A percentile compares a stretch with the other conserved stretches of the same genome.
These are phyloP conservation scores for Mortierella sp. DNA, from an alignment of 371 early-diverging fungal species.

Conservation along the genomic window DNA sequence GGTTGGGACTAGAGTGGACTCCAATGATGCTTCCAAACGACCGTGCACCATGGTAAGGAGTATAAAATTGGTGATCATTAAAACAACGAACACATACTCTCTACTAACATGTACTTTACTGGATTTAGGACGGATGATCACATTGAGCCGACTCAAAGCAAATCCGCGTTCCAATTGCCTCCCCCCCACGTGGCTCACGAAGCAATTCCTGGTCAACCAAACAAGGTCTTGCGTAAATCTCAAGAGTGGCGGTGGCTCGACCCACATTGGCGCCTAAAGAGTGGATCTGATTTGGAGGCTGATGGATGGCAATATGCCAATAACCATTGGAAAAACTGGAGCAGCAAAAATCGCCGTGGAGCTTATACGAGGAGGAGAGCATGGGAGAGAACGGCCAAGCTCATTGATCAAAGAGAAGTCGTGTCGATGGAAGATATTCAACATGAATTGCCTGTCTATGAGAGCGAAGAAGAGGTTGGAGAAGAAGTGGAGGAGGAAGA, in stretches of 20 bases:
- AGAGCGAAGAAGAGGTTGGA: not conserved
- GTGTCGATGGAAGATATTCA: constrained; percentile 41
- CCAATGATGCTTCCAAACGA: constrained; percentile 61
- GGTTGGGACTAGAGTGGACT: constrained; percentile 61
- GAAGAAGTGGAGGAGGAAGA: constrained; percentile 24
- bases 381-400: constrained; percentile 57
- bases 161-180: constrained; percentile 56
- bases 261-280: constrained; percentile 54
- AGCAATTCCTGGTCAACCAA: constrained; percentile 45
- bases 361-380: constrained; percentile 58
- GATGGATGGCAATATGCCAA: constrained; percentile 62
- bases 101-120: not conserved
- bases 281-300: constrained; percentile 35
- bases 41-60: constrained; percentile 58
- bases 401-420: constrained; percentile 55
- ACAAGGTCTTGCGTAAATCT: constrained; percentile 54
- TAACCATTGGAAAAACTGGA: constrained; percentile 58
- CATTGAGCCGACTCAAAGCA: constrained; percentile 58
- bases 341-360: constrained; percentile 51
- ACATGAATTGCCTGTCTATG: constrained; percentile 19
- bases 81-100: not conserved
- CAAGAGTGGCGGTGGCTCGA: constrained; percentile 60
- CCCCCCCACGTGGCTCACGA: constrained; percentile 43
- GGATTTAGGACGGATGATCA: constrained; percentile 58
- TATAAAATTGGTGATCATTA: not conserved